Conservation (phyloP, 139 green algal genomes). For the Coelastrella sp. region DNA sequence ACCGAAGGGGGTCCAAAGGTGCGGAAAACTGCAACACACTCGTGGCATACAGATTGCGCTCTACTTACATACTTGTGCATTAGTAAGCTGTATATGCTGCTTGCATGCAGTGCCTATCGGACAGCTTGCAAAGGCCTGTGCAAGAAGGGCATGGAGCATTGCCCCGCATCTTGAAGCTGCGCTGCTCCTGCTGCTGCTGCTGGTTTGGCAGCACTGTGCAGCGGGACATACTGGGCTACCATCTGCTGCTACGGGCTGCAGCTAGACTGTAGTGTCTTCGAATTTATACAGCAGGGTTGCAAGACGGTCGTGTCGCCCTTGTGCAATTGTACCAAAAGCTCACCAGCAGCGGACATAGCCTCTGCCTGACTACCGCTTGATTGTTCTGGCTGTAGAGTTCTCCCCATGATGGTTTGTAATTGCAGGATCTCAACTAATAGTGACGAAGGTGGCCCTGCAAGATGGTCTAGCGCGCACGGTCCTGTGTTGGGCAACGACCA, state of each 20-base stretch:
- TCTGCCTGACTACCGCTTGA: background rate
- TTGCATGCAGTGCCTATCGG: too few species aligned
- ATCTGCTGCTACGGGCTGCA: too few species aligned
- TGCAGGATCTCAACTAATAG: too few species aligned
- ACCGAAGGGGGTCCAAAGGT: conserved; percentile 36
- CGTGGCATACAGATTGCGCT: too few species aligned
- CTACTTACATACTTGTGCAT: too few species aligned
- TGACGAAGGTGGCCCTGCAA: background rate
- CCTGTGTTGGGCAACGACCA: too few species aligned
- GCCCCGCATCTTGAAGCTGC: too few species aligned
- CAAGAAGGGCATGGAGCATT: background rate
- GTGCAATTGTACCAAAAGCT: background rate
- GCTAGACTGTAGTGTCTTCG: too few species aligned
- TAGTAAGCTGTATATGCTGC: too few species aligned
- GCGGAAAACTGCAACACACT: conserved; percentile 16
- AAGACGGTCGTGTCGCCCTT: background rate
- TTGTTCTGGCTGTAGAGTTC: background rate
- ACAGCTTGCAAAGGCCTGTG: too few species aligned
- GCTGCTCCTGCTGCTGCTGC: background rate
- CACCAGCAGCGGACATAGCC: conserved; percentile 17
- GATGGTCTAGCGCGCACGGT: too few species aligned
- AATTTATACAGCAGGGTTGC: background rate
- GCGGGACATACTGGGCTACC: too few species aligned
- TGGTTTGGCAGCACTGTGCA: background rate
- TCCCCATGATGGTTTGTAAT: conserved; percentile 9